Conservation (phyloP, 2,329 filamentous ascomycete species). For the Talaromyces amestolkiae region DNA sequence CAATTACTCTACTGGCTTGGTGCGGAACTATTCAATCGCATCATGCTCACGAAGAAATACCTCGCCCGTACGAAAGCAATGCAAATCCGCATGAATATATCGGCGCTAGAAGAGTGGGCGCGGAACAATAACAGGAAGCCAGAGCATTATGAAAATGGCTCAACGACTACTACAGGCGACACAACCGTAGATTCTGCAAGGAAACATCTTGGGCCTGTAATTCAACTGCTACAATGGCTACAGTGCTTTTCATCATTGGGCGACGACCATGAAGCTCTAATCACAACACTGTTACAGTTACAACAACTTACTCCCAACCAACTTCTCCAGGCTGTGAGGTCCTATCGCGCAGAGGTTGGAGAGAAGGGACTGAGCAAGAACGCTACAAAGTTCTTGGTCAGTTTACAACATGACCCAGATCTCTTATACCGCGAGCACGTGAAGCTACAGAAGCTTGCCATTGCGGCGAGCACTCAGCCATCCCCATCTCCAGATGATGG, state of each 20-base stretch:
- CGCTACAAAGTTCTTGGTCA: conserved; percentile 79
- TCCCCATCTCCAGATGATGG: neutral
- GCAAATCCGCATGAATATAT: conserved; percentile 99
- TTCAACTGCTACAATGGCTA: conserved; percentile 94
- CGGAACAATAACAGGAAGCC: conserved; percentile 87
- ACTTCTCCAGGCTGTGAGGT: conserved; percentile 84
- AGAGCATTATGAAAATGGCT: conserved; percentile 92
- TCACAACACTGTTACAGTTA: conserved; percentile 85
- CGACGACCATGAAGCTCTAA: conserved; percentile 83
- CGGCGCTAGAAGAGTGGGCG: conserved; percentile 92
- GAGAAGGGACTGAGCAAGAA: conserved; percentile 88
- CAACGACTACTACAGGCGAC: conserved; percentile 80
- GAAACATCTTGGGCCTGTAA: conserved; percentile 81
- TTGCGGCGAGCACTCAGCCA: neutral
- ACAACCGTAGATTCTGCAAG: conserved; percentile 80
- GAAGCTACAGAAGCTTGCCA: conserved; percentile 28
- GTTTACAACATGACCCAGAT: conserved; percentile 72
- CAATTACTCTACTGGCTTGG: conserved; percentile 96
- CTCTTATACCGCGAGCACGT: conserved; percentile 48
- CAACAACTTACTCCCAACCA: conserved; percentile 82
- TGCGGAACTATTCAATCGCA: conserved; percentile 93
- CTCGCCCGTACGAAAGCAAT: conserved; percentile 95
- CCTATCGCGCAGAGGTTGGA: conserved; percentile 91
- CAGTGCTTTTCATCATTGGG: conserved; percentile 95
- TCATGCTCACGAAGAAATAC: conserved; percentile 95